Conservation (phyloP, 495 filamentous ascomycete species). For the Parachaetomium inaequale region DNA sequence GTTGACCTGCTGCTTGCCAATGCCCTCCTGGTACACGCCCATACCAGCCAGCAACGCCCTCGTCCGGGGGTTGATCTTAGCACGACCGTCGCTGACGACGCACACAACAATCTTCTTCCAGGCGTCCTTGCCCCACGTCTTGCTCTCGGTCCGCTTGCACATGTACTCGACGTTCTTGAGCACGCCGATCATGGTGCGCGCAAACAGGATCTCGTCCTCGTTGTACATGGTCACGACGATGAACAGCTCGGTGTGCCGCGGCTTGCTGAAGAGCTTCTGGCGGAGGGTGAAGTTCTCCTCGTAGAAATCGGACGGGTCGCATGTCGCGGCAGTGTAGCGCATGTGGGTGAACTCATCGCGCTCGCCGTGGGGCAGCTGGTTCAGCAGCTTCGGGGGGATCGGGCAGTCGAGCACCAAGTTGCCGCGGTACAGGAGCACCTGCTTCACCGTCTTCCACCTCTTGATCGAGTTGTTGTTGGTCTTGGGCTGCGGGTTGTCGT, state of each 20-base stretch:
- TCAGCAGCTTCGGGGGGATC: slow-evolving; percentile 82
- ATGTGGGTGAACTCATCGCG: slow-evolving; percentile 99
- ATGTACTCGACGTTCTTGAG: slow-evolving; percentile 98
- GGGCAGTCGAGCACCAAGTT: slow-evolving; percentile 98
- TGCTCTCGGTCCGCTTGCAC: slow-evolving; percentile 83
- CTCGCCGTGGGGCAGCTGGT: slow-evolving; percentile 80
- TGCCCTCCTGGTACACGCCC: slow-evolving; percentile 97
- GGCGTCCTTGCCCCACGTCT: slow-evolving; percentile 96
- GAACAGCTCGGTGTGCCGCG: slow-evolving; percentile 91
- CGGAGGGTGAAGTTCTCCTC: slow-evolving; percentile 87
- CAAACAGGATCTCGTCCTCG: slow-evolving; percentile 95
- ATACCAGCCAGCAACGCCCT: slow-evolving; percentile 85
- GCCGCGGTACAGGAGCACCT: slow-evolving; percentile 93
- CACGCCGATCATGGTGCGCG: slow-evolving; percentile 93
- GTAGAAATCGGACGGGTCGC: slow-evolving; percentile 86
- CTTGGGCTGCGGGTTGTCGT: slow-evolving; percentile 47
- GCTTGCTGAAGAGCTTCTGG: slow-evolving; percentile 90
- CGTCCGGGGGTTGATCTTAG: slow-evolving; percentile 93
- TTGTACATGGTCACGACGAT: slow-evolving; percentile 99
- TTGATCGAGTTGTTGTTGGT: slow-evolving; percentile 58
- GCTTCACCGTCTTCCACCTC: slow-evolving; percentile 97
- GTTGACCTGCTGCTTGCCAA: slow-evolving; percentile 98
- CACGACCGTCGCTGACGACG: slow-evolving; percentile 95
- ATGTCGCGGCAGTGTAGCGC: slow-evolving; percentile 95
- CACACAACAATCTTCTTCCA: slow-evolving; percentile 99